phyloP scores from a whole-genome alignment of 345 rosid genomes.

The Kandelia obovata region DNA sequence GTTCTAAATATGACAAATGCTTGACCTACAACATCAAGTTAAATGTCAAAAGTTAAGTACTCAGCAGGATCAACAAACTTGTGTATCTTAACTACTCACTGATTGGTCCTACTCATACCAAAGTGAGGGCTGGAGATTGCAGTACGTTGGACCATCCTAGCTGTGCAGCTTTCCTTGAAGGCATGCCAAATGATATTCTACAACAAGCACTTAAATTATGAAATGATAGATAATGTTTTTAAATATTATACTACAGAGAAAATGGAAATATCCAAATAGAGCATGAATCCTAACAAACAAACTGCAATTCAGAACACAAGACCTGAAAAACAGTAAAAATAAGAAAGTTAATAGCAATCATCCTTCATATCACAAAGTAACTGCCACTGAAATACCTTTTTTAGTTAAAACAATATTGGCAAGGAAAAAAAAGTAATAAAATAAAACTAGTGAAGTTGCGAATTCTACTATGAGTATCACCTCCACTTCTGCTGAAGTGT shows the following conservation, averaged over 20 bases:
- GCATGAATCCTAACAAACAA: neutral
- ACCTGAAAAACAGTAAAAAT: neutral
- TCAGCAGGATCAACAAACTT: neutral
- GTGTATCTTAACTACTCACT: neutral
- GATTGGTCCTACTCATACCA: conserved; percentile 41
- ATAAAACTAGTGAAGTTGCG: neutral
- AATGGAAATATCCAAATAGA: neutral
- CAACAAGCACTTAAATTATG: conserved; percentile 8
- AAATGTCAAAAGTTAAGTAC: neutral
- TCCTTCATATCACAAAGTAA: neutral
- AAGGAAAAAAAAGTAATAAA: neutral
- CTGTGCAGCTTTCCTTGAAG: conserved; percentile 57
- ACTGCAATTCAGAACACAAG: neutral
- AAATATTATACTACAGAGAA: no score
- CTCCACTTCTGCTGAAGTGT: conserved; percentile 63
- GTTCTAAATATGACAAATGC: conserved; percentile 68
- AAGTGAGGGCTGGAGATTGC: conserved; percentile 43
- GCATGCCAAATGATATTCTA: conserved; percentile 69
- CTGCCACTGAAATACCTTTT: neutral
- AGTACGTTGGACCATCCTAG: conserved; percentile 55
- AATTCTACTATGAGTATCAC: conserved; percentile 31
- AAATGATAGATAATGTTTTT: neutral
- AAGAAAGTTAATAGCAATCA: neutral
- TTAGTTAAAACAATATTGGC: neutral
- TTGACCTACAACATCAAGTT: conserved; percentile 48